Conservation (phyloP, 345 rosid species). For the Garcia nutans region DNA sequence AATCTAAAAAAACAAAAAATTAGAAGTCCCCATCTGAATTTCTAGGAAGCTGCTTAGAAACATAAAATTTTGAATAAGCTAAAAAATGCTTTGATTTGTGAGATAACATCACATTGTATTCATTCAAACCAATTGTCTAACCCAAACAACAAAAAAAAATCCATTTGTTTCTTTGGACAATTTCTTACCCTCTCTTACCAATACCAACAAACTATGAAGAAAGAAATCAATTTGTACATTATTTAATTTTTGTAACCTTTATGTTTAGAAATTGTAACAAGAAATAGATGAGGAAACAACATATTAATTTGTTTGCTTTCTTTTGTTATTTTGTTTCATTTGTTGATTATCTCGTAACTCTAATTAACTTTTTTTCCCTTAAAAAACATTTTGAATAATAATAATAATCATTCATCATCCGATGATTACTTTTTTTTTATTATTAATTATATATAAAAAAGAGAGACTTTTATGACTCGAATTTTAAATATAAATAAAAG, state of each 20-base stretch:
- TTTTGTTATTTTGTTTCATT: too few relatives aligned
- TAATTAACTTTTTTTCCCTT: too few relatives aligned
- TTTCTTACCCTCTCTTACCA: neutral
- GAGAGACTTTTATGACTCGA: too few relatives aligned
- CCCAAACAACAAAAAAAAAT: neutral
- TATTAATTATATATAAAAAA: too few relatives aligned
- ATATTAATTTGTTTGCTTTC: neutral
- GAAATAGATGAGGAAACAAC: neutral
- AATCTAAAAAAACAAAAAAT: neutral
- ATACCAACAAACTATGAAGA: neutral
- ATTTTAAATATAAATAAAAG: too few relatives aligned
- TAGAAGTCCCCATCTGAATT: neutral
- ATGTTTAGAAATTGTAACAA: neutral
- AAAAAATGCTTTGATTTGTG: too few relatives aligned
- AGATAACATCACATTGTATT: too few relatives aligned
- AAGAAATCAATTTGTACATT: neutral
- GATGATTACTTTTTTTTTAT: too few relatives aligned
- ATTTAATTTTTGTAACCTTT: neutral
- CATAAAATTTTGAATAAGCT: too few relatives aligned
- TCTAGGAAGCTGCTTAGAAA: conserved; percentile 18
- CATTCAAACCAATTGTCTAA: neutral
- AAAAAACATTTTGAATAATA: too few relatives aligned
- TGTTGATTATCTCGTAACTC: too few relatives aligned
- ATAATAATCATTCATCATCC: too few relatives aligned
- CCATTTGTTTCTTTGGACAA: neutral